Evolutionary conservation across 2,329 filamentous ascomycete species (phyloP).

Genomic region (Penicillium sp.): DNA sequence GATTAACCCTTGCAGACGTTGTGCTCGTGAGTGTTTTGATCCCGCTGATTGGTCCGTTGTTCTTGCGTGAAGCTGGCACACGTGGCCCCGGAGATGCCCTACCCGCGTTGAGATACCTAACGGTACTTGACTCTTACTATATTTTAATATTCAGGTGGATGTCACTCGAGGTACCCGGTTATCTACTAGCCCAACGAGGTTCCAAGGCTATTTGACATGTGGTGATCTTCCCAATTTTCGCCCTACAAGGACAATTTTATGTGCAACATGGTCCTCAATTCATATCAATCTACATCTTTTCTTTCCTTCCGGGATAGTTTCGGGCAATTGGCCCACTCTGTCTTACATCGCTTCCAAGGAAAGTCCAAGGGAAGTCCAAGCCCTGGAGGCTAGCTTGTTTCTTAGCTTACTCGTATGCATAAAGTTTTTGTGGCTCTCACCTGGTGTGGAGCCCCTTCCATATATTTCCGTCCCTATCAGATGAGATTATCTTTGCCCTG

Average conservation of each 20-base stretch:
- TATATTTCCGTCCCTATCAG: neutral
- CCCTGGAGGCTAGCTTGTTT: neutral
- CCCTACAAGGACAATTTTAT: neutral
- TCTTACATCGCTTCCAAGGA: neutral
- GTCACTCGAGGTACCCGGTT: neutral
- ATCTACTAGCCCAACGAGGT: neutral
- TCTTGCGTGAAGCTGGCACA: slow-evolving; percentile 1
- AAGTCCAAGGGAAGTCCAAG: neutral
- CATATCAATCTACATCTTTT: neutral
- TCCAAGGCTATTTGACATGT: too few relatives aligned
- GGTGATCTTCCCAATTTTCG: neutral
- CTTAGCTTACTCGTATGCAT: neutral
- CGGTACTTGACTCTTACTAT: neutral
- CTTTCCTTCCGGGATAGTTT: neutral
- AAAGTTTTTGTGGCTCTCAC: neutral
- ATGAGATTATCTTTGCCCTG: neutral
- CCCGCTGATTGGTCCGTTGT: slow-evolving; percentile 3
- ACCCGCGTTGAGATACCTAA: neutral
- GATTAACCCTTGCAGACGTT: neutral
- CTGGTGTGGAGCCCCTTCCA: neutral
- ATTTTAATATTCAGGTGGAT: neutral
- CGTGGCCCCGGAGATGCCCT: neutral
- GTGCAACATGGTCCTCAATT: neutral
- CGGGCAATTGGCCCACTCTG: neutral
- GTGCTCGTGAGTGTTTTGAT: neutral